phyloP scores from a whole-genome alignment of 148 eudicot species.

The Camellia sinensis region DNA sequence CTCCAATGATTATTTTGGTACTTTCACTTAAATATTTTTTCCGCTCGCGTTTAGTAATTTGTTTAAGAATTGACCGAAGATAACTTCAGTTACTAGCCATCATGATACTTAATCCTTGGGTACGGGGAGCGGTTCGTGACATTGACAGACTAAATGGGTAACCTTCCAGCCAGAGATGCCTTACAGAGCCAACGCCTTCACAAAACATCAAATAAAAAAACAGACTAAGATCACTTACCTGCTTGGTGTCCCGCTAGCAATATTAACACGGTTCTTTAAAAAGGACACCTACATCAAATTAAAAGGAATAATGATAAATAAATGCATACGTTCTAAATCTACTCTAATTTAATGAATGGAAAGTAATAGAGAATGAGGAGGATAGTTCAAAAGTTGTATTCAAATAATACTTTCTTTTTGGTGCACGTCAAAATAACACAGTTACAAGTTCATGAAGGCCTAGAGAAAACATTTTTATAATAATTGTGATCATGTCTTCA shows the following conservation, averaged over 20 bases:
- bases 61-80: too few species aligned
- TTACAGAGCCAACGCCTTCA: background rate
- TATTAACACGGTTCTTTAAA: conserved; percentile 75
- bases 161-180: background rate
- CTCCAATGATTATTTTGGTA: too few species aligned
- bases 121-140: too few species aligned
- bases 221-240: conserved; percentile 39
- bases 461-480: background rate
- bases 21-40: too few species aligned
- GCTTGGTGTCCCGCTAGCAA: conserved; percentile 94
- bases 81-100: too few species aligned
- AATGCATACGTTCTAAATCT: background rate
- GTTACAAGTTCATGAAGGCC: background rate
- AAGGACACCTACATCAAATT: conserved; percentile 47
- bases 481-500: background rate
- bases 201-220: background rate
- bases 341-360: background rate
- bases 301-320: background rate
- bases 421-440: background rate
- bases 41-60: too few species aligned
- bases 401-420: background rate
- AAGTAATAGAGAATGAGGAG: background rate
- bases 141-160: background rate
- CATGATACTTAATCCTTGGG: too few species aligned
- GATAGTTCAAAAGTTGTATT: too few species aligned